Base-by-base conservation (phyloP, 768 basidiomycete species). In the Pisolithus orientalis region DNA sequence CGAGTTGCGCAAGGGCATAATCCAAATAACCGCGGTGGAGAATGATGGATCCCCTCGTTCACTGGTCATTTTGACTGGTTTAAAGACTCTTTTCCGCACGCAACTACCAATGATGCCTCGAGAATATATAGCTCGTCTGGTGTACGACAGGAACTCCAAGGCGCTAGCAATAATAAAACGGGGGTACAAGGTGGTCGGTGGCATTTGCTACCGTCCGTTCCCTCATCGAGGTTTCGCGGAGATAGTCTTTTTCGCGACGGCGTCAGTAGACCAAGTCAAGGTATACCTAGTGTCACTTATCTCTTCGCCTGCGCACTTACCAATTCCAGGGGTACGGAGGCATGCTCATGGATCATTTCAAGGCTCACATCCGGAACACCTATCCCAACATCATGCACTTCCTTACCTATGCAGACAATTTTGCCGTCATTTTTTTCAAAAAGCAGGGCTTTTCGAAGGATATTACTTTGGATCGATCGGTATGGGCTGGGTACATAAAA, bases 401-500 rank as follows among this genome's bases (percentile, higher is more conserved):
- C 71, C 76, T 99, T 32, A 97, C 96, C 4, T 99, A 98, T 63
- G 96, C 96, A 44, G 96, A 99, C 71, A 98, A 98, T 68, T 99
- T 92, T 65, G 96, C 96, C 16, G 94, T 98, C 38, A 95, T 96
- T 3, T 99, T 97, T 70, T 98, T 99, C 76, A 93, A 93, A 67
- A 99, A 98, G 66, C 96, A 98, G 73, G 96, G 96, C 0, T 99
- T 99, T 69, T 90, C 92, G 6, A 98, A 98, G 67, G 94, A 98
- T 52, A 95, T 99, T 55, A 87, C 88, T 0, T 79, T 96, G n/a
- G 86, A 87, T 54, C 80, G 94, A 42, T 83, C 88, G 2, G 77
- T 87, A 7, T 99, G 96, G 96, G 94, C 95, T 0, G 96, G 94
- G 10, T 98, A 99, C 68, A 98, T 99, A 82, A 99, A 98, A 68